These are phyloP conservation scores for Pseudozyma pruni DNA, from an alignment of 1,284 basidiomycete species.

Conservation along the genomic window DNA sequence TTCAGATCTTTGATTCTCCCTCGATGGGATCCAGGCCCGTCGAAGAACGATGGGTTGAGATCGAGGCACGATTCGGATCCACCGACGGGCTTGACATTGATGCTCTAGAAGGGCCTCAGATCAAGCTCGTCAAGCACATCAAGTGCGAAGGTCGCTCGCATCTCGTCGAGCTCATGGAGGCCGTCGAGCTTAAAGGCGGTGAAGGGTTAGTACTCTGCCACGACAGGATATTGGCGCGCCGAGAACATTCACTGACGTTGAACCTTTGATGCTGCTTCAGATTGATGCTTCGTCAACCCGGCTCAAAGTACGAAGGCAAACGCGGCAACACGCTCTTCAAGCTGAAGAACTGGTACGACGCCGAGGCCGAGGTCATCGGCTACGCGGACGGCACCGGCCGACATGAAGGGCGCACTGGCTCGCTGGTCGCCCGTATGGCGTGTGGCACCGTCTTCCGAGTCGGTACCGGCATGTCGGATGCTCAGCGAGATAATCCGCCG, in stretches of 20 bases:
- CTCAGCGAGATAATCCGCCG: conserved; percentile 53
- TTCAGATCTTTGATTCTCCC: conserved; percentile 76
- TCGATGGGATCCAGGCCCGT: conserved; percentile 72
- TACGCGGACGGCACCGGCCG: conserved; percentile 74
- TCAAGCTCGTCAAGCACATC: conserved; percentile 73
- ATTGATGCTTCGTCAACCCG: conserved; percentile 75
- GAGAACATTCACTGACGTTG: not conserved
- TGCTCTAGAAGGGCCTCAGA: conserved; percentile 65
- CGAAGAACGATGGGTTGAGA: conserved; percentile 72
- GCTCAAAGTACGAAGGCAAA: conserved; percentile 72
- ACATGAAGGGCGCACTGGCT: conserved; percentile 72
- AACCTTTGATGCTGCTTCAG: conserved; percentile 26
- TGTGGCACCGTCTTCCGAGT: conserved; percentile 71
- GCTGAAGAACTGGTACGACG: conserved; percentile 78
- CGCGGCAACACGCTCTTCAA: conserved; percentile 74
- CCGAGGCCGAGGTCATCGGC: conserved; percentile 75
- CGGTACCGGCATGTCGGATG: conserved; percentile 61
- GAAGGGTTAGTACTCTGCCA: conserved; percentile 70
- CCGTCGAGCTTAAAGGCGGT: conserved; percentile 73
- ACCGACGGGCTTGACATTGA: conserved; percentile 51
- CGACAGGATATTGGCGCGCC: too few relatives aligned
- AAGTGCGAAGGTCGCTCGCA: conserved; percentile 72
- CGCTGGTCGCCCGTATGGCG: conserved; percentile 75
- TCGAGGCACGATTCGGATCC: conserved; percentile 72
- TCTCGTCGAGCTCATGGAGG: conserved; percentile 73